Conservation (phyloP, 202 grass and related monocot species). For the Saccharum hybrid region DNA sequence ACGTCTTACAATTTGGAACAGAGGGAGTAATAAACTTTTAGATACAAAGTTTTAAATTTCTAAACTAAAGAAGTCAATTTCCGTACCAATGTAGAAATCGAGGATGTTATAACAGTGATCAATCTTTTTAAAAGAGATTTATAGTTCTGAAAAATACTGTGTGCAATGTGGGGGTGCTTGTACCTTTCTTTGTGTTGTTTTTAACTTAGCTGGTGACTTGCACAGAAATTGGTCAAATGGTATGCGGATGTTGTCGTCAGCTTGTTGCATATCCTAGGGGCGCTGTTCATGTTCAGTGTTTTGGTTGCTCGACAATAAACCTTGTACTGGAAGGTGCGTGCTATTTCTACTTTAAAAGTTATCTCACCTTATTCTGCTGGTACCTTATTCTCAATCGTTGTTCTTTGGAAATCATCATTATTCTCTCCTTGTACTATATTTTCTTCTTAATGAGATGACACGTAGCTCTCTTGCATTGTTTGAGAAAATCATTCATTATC, state of each 20-base stretch:
- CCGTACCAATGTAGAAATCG: constrained; percentile 27
- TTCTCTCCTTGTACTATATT: not conserved
- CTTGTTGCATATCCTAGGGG: constrained; percentile 69
- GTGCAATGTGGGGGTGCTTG: not conserved
- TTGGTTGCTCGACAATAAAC: constrained; percentile 65
- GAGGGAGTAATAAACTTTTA: constrained; percentile 3
- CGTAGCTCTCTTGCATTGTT: too few relatives aligned
- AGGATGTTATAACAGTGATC: constrained; percentile 9
- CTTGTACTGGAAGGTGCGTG: constrained; percentile 71
- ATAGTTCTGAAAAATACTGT: not conserved
- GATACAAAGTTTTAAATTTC: not conserved
- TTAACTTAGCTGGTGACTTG: constrained; percentile 33
- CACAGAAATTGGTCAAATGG: constrained; percentile 79
- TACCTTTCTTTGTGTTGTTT: constrained; percentile 7
- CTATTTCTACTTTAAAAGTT: constrained; percentile 29
- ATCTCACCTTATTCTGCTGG: constrained; percentile 4
- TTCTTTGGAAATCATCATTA: not conserved
- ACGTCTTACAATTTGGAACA: not conserved
- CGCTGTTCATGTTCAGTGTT: constrained; percentile 65
- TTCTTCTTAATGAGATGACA: too few relatives aligned
- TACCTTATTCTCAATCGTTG: constrained; percentile 10
- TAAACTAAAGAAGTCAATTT: constrained; percentile 28
- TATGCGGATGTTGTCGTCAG: constrained; percentile 62
- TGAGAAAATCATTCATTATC: too few relatives aligned
- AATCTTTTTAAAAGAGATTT: constrained; percentile 20